Percentiles rank a stretch among this genome's conserved stretches.
These are phyloP conservation scores for Polyplosphaeria fusca DNA, from an alignment of 495 filamentous ascomycete genomes.

Conservation along the genomic window DNA sequence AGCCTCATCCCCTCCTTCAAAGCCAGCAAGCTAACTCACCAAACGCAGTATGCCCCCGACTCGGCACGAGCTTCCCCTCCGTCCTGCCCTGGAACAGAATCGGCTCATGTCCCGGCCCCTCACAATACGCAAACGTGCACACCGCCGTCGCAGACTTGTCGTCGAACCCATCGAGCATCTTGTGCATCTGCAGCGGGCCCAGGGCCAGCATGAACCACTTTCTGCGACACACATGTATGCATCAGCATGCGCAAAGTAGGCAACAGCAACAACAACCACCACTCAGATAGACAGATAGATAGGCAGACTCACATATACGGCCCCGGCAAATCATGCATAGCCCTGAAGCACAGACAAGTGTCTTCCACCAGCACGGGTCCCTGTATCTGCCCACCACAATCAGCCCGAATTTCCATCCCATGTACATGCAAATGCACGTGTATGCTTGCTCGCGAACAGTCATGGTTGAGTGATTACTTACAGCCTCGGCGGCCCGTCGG, in stretches of 20 bases:
- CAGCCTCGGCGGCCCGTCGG: conserved; percentile 65
- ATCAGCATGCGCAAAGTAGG: conserved; percentile 1
- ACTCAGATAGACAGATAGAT: not conserved
- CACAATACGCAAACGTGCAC: conserved; percentile 91
- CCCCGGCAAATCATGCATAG: conserved; percentile 83
- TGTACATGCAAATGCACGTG: not conserved
- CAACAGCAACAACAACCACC: conserved; percentile 8
- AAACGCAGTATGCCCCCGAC: conserved; percentile 72
- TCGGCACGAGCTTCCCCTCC: conserved; percentile 67
- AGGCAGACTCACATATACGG: conserved; percentile 80
- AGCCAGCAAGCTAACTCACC: conserved; percentile 56
- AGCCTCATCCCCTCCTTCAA: conserved; percentile 1
- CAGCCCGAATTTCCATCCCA: not conserved
- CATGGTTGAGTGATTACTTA: conserved; percentile 38
- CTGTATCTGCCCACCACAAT: conserved; percentile 53
- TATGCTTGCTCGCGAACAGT: not conserved
- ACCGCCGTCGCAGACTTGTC: conserved; percentile 90
- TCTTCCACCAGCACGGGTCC: conserved; percentile 95
- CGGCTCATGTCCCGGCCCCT: conserved; percentile 78
- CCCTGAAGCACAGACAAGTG: conserved; percentile 89
- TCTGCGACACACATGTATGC: conserved; percentile 46
- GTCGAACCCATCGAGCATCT: conserved; percentile 81
- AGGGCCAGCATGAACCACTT: conserved; percentile 89
- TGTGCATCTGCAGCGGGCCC: conserved; percentile 82
- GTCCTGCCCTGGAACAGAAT: conserved; percentile 91